These are phyloP conservation scores for Starmera stellimalicola DNA, from an alignment of 1,139 yeast species.

Conservation along the genomic window DNA sequence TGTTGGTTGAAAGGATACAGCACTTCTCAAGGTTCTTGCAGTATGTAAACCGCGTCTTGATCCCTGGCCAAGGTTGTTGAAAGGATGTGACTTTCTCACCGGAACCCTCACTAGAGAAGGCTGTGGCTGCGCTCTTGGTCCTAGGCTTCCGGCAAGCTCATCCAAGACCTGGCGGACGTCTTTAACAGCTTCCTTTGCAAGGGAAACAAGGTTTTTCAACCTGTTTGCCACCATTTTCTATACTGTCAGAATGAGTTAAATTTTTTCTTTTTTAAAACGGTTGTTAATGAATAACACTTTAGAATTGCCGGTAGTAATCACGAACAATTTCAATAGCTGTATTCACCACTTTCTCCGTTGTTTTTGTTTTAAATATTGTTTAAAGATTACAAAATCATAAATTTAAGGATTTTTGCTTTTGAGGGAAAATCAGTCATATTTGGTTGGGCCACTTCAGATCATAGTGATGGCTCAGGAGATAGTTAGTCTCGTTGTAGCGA, in stretches of 20 bases:
- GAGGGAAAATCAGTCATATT: no score
- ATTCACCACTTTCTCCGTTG: neutral
- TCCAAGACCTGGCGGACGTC: conserved; percentile 27
- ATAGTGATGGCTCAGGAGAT: no score
- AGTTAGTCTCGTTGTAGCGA: no score
- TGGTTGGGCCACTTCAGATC: no score
- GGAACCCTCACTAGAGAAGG: conserved; percentile 19
- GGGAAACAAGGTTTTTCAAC: conserved; percentile 21
- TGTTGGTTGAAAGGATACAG: conserved; percentile 2
- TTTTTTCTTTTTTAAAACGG: neutral
- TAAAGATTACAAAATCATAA: no score
- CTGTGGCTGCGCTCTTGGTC: conserved; percentile 12
- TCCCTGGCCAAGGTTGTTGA: neutral
- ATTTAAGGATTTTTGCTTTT: no score
- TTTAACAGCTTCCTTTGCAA: conserved; percentile 27
- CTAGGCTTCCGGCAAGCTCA: conserved; percentile 23
- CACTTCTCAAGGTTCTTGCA: conserved; percentile 5
- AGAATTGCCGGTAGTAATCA: neutral
- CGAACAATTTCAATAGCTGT: neutral
- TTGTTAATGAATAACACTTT: neutral
- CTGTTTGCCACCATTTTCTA: conserved; percentile 16
- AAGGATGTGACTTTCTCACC: conserved; percentile 9
- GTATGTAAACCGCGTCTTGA: conserved; percentile 10
- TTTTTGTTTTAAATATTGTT: neutral
- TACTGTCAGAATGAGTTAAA: neutral